These are phyloP conservation scores for Talaromyces amestolkiae DNA, from an alignment of 2,329 filamentous ascomycete genomes.

Conservation along the genomic window DNA sequence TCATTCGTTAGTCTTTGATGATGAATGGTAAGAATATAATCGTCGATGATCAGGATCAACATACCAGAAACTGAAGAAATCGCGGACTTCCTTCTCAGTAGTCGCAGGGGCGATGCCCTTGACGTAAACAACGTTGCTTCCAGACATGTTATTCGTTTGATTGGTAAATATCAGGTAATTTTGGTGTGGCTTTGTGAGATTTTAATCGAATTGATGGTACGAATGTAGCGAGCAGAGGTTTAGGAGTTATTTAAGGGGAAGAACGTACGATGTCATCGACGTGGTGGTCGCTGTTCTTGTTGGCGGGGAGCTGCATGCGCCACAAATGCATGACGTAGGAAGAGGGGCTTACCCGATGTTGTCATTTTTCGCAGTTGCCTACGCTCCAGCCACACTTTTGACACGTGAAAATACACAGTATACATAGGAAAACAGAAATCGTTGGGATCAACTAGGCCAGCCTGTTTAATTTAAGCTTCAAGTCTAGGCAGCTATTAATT, in stretches of 20 bases:
- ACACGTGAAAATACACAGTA: neutral
- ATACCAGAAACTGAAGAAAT: conserved; percentile 97
- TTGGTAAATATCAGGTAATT: neutral
- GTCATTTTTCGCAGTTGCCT: neutral
- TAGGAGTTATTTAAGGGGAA: neutral
- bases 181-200: neutral
- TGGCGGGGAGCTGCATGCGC: conserved; percentile 13
- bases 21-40: neutral
- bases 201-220: neutral
- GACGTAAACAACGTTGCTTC: conserved; percentile 71
- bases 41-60: conserved; percentile 27
- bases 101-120: conserved; percentile 82
- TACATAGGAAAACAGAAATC: neutral
- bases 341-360: conserved; percentile 8
- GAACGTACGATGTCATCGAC: conserved; percentile 12
- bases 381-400: conserved; percentile 7
- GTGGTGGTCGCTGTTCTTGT: neutral
- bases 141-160: conserved; percentile 49
- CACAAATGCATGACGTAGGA: conserved; percentile 16
- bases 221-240: neutral
- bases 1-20: neutral
- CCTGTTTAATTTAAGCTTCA: neutral
- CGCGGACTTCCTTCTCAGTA: conserved; percentile 83
- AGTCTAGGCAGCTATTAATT: conserved; percentile 5
- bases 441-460: neutral